A percentile compares a stretch with the other conserved stretches of the same genome.
Evolutionary conservation across 2,329 filamentous ascomycete genomes (phyloP).

Genomic region (Alternaria sp.): DNA sequence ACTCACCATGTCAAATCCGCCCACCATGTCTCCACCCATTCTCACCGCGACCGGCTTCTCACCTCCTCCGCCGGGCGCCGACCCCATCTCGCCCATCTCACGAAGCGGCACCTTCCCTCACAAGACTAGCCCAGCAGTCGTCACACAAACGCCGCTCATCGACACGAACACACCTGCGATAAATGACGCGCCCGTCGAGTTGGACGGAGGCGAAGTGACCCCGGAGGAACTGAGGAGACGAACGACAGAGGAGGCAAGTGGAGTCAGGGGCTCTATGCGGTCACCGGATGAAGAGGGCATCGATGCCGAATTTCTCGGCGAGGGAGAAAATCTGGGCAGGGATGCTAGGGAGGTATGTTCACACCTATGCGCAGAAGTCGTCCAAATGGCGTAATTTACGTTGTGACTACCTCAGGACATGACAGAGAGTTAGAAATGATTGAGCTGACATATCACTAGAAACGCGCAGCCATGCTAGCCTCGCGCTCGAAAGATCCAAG

Average conservation of each 20-base stretch:
- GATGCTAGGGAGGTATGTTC: constrained; percentile 38
- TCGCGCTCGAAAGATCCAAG: constrained; percentile 53
- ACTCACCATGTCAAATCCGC: constrained; percentile 17
- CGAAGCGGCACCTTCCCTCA: constrained; percentile 36
- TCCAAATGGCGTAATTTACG: not conserved
- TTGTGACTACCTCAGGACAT: not conserved
- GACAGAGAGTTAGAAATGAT: not conserved
- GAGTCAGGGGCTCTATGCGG: constrained; percentile 12
- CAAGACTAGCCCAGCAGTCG: constrained; percentile 34
- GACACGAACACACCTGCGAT: constrained; percentile 52
- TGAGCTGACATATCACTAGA: constrained; percentile 34
- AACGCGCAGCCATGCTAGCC: constrained; percentile 50
- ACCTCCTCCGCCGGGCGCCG: not conserved
- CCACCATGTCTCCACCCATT: constrained; percentile 28
- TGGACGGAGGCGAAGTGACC: constrained; percentile 49
- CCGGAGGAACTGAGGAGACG: constrained; percentile 36
- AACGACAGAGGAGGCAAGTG: constrained; percentile 17
- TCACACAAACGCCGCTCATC: constrained; percentile 46
- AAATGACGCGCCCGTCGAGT: constrained; percentile 55
- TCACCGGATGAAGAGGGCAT: constrained; percentile 41
- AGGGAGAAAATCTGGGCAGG: constrained; percentile 27
- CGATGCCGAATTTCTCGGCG: constrained; percentile 41
- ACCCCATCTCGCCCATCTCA: constrained; percentile 35
- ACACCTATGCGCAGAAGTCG: not conserved
- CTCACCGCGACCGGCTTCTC: constrained; percentile 10